Base-by-base conservation (phyloP, 2,329 filamentous ascomycete species). In the Botrytis cinerea region DNA sequence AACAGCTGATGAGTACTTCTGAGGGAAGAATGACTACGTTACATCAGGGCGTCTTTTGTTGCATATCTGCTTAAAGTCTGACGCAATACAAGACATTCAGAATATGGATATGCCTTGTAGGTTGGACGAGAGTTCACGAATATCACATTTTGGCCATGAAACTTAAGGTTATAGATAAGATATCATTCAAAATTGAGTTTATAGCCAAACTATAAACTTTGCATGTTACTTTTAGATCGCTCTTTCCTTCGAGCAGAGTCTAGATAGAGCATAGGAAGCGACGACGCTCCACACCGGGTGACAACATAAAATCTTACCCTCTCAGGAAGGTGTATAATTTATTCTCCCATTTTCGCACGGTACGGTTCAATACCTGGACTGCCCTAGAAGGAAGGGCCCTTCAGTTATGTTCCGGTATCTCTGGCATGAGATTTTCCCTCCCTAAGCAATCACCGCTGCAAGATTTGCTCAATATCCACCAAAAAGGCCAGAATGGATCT, bases 51-150 rank as follows among this genome's bases (percentile, higher is more conserved):
- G 16, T 43, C 20, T 45, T 67, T 40, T 38, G 64, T 54, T 67
- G 64, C 64, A 67, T 22, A 28, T 54, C 64, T 54, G 38, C 25
- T 12, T 10, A 54, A 54, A 54, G 25, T 67, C 64, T 67, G 25
- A 67, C 25, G 46, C 32, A 38, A 67, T 67, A 40, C 25, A 54
- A 54, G 64, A 67, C 64, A 40, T 67, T 22, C 28, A 9, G 54
- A 43, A 40, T 67, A 12, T 9, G 16, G 46, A 32, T 57, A 28
- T 32, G 35, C 38, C 51, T 22, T 32, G 38, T 69, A 32, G 38
- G 2, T 54, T 67, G 16, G 32, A 54, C 51, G 35, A 40, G 38
- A 69, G 66, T 9, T 32, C 46, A 68, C 16, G 16, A 28, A 54
- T n/a, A 20, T 54, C 64, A 68, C 16, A 51, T 22, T 28, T 0